These are phyloP conservation scores for Wickerhamomyces queroliae DNA, from an alignment of 805 yeast genomes.

Conservation along the genomic window DNA sequence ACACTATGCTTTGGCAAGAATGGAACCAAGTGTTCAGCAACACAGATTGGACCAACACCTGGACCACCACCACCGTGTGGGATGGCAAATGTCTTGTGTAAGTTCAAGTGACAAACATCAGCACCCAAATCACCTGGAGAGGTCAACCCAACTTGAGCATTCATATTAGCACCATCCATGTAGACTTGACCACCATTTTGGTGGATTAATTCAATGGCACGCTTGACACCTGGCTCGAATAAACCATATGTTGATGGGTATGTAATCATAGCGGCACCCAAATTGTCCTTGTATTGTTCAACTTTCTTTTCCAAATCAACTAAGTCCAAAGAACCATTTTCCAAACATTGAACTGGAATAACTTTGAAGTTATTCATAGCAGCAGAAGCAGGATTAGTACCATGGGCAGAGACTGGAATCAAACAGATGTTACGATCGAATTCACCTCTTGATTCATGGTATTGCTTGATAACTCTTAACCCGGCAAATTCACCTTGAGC, in stretches of 20 bases:
- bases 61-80: slow-evolving; percentile 99
- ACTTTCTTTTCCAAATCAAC: slow-evolving; percentile 72
- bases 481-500: slow-evolving; percentile 99
- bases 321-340: slow-evolving; percentile 82
- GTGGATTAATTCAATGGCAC: slow-evolving; percentile 85
- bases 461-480: slow-evolving; percentile 75
- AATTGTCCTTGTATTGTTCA: slow-evolving; percentile 53
- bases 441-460: slow-evolving; percentile 67
- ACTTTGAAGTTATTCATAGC: slow-evolving; percentile 96
- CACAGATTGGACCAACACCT: slow-evolving; percentile 98
- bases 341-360: slow-evolving; percentile 81
- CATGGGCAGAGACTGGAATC: slow-evolving; percentile 97
- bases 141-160: slow-evolving; percentile 96
- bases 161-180: slow-evolving; percentile 98
- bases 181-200: slow-evolving; percentile 90
- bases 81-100: slow-evolving; percentile 96
- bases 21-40: slow-evolving; percentile 69
- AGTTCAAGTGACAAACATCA: slow-evolving; percentile 94
- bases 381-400: slow-evolving; percentile 98
- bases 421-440: slow-evolving; percentile 76
- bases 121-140: slow-evolving; percentile 98
- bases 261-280: slow-evolving; percentile 94
- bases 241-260: slow-evolving; percentile 97
- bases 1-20: slow-evolving; percentile 79
- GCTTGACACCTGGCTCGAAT: slow-evolving; percentile 85